Evolutionary conservation across 2,329 filamentous ascomycete species (phyloP), one percentile per base, ranked within the genome.

Genomic region (Albifimbria verrucaria): DNA sequence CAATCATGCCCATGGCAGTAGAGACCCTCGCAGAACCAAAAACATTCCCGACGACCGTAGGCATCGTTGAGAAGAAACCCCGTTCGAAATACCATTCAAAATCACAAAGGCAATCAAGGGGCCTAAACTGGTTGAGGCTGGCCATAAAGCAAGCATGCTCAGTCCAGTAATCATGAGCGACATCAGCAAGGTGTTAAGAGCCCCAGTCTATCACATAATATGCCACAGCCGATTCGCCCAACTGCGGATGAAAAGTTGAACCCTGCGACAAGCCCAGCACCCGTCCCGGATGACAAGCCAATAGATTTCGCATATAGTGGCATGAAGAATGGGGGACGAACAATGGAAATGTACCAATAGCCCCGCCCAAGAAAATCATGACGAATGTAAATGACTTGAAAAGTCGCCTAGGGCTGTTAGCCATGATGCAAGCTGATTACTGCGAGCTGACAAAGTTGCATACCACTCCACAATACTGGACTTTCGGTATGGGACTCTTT

Each of bases 51-150:
- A 86, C 79, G 2, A 83, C 82, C 0, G 83, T 86, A 0, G 84
- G 84, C 73, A 86, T 84, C 0, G 79, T 80, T 1, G 79, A 77
- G 60, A 87, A 87, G 69, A 87, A 87, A 0, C 79, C 82, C 84
- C 84, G 58, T 86, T 86, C 5, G 79, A 75, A 36, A 77, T 68
- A 0, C 84, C 84, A 56, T 86, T 87, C 21, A 86, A 67, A 6
- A 85, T 69, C 9, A 80, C 80, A 60, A 87, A 87, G 0, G 77
- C 65, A 17, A 80, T 67, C 24, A 87, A 62, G 0, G 82, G 81
- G 0, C 69, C 79, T 2, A 87, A 64, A 0, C 77, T 77, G 9
- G 71, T 78, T 2, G 80, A 82, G 0, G 81, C 74, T 0, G 84
- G 83, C 84, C 83, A 87, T 2, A 87, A 69, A 1, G 78, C 76